Evolutionary conservation across 139 green algal genomes (phyloP), one percentile per base, ranked within the genome.

Genomic region (Spirogloea muscicola): DNA sequence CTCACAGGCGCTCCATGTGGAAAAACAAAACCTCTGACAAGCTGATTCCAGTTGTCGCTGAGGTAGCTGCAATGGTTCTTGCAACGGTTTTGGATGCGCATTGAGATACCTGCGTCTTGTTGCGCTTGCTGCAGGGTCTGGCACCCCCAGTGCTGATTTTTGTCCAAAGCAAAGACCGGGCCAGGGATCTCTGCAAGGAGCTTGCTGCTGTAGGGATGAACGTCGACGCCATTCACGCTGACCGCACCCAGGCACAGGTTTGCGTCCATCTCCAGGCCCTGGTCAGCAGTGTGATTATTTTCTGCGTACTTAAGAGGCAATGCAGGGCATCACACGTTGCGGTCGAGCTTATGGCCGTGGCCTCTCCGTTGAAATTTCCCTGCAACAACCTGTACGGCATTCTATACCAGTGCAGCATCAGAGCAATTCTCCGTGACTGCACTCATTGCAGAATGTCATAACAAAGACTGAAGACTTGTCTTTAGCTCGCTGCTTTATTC

Each of bases 131-230:
- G 42, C 75, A 82, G 75, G 75, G 75, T 21, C n/a, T 96, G n/a
- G 82, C 68, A 67, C 90, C 90, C 21, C 94, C 94, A 0, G 84
- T 97, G 49, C 85, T 98, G 13, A 87, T 98, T 4, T 96, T 98
- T 78, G 87, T 96, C 40, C 75, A 86, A 39, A 90, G 84, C 74
- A 96, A 96, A 82, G 90, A 97, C 36, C 83, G 90, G 0, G 91
- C 90, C 2, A 87, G 90, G 72, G 83, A 82, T 58, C 65, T 87
- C 34, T 57, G 67, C 77, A 87, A 86, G 59, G 90, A 97, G 82
- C 86, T 97, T n/a, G 64, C 87, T 62, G 91, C 89, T 49, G 93
- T 96, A 41, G 88, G 87, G 0, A 63, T 97, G 3, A 89, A 86
- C 21, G 88, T 92, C 1, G 92, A 95, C 65, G 84, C 82, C 40